Percentiles rank a stretch among this genome's conserved stretches.
phyloP scores from a whole-genome alignment of 2,329 filamentous ascomycete genomes.

The Neodidymelliopsis sp. region DNA sequence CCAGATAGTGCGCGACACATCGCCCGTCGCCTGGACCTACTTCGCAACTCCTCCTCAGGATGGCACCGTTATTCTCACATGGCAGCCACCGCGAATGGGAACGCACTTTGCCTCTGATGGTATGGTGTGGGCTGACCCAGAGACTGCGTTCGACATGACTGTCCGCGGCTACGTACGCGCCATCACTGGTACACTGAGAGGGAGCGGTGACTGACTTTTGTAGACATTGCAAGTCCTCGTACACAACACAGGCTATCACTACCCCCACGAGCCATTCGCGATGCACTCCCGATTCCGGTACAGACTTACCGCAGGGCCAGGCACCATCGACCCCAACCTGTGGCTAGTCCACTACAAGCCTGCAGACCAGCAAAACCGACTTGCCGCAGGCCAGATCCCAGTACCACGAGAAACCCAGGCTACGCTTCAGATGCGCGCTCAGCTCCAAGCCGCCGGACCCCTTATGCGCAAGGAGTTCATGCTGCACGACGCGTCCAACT shows the following conservation, averaged over 20 bases:
- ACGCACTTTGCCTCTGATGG: conserved; percentile 88
- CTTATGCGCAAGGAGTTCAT: conserved; percentile 90
- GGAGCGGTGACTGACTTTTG: conserved; percentile 21
- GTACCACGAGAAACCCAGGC: conserved; percentile 65
- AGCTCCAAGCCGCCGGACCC: conserved; percentile 75
- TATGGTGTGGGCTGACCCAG: conserved; percentile 86
- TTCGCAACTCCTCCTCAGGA: conserved; percentile 78
- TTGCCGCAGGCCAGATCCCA: conserved; percentile 73
- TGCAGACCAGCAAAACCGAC: conserved; percentile 74
- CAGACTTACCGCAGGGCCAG: conserved; percentile 76
- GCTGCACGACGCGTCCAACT: conserved; percentile 86
- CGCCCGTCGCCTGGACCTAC: conserved; percentile 93
- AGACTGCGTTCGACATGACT: conserved; percentile 79
- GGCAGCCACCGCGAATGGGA: conserved; percentile 78
- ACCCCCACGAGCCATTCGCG: conserved; percentile 74
- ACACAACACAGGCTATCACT: conserved; percentile 81
- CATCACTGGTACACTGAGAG: not conserved
- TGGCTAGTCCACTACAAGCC: conserved; percentile 93
- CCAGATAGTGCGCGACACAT: conserved; percentile 81
- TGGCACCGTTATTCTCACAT: conserved; percentile 83
- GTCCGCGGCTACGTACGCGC: conserved; percentile 68
- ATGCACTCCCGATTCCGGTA: conserved; percentile 85
- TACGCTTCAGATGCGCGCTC: conserved; percentile 67
- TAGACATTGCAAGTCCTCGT: conserved; percentile 89
- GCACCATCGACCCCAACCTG: conserved; percentile 77